Evolutionary conservation across 768 basidiomycete genomes (phyloP).

Genomic region (Agaricus sinodeliciosus): DNA sequence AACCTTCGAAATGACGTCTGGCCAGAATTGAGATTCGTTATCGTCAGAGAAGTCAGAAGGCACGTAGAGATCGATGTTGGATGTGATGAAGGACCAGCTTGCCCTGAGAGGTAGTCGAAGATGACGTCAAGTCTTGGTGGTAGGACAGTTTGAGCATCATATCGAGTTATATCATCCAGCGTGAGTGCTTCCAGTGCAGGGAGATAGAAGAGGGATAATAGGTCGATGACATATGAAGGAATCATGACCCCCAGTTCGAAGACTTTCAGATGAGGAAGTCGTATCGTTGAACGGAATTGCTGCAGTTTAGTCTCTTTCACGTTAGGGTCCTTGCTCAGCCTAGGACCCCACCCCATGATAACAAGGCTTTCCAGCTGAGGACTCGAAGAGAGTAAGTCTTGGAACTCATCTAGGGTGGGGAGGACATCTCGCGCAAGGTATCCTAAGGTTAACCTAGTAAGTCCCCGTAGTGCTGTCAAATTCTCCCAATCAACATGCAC

Average conservation of each 20-base stretch:
- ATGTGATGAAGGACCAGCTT: neutral
- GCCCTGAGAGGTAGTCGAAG: constrained; percentile 2
- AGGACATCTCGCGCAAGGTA: constrained; percentile 53
- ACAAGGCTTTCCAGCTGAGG: constrained; percentile 34
- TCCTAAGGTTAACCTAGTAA: constrained; percentile 43
- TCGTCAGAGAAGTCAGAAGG: neutral
- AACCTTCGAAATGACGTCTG: neutral
- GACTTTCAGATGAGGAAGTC: constrained; percentile 27
- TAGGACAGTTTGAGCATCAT: neutral
- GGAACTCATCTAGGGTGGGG: constrained; percentile 43
- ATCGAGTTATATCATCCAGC: constrained; percentile 40
- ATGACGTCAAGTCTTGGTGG: neutral
- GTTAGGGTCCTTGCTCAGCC: constrained; percentile 15
- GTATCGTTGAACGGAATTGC: constrained; percentile 16
- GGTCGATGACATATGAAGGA: constrained; percentile 16
- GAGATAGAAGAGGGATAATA: constrained; percentile 22
- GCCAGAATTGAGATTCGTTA: constrained; percentile 1
- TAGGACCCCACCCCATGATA: constrained; percentile 51
- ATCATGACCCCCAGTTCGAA: constrained; percentile 31
- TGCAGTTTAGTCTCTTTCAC: neutral
- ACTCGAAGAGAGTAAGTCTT: constrained; percentile 33
- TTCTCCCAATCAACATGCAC: constrained; percentile 52
- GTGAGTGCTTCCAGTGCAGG: constrained; percentile 30
- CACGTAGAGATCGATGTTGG: neutral
- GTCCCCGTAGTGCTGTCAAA: constrained; percentile 30